Conservation (phyloP, 768 basidiomycete genomes). For the Serendipita sp. region DNA sequence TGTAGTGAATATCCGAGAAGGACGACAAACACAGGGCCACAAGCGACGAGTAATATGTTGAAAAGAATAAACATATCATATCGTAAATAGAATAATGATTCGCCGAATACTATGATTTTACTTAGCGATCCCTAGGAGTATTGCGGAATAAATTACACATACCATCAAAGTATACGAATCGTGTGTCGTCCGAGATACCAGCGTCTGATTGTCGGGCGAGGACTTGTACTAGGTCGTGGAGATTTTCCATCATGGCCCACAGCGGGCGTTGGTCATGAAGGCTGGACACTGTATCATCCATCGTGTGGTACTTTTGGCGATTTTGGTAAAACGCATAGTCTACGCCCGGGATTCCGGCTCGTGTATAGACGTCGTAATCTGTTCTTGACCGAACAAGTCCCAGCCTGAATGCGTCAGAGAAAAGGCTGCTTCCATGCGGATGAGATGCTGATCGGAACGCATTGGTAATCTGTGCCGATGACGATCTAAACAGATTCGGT, state of each 20-base stretch:
- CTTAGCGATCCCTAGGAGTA: neutral
- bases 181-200: conserved; percentile 16
- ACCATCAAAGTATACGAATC: conserved; percentile 60
- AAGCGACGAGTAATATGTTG: neutral
- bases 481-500: conserved; percentile 62
- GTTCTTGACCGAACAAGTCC: conserved; percentile 54
- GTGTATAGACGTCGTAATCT: conserved; percentile 55
- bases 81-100: neutral
- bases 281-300: conserved; percentile 49
- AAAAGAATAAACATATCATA: neutral
- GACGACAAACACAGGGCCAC: neutral
- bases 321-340: conserved; percentile 69
- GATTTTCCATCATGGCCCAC: conserved; percentile 68
- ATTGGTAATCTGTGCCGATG: conserved; percentile 39
- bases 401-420: conserved; percentile 50
- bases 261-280: conserved; percentile 40
- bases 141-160: conserved; percentile 16
- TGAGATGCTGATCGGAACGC: conserved; percentile 42
- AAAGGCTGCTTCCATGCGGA: conserved; percentile 58
- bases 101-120: neutral
- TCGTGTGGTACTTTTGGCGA: conserved; percentile 62
- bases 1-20: conserved; percentile 24
- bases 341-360: conserved; percentile 43
- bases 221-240: conserved; percentile 35
- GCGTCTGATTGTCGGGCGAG: conserved; percentile 28